Conservation (phyloP, 2,329 filamentous ascomycete species). For the Pseudopithomyces chartarum region DNA sequence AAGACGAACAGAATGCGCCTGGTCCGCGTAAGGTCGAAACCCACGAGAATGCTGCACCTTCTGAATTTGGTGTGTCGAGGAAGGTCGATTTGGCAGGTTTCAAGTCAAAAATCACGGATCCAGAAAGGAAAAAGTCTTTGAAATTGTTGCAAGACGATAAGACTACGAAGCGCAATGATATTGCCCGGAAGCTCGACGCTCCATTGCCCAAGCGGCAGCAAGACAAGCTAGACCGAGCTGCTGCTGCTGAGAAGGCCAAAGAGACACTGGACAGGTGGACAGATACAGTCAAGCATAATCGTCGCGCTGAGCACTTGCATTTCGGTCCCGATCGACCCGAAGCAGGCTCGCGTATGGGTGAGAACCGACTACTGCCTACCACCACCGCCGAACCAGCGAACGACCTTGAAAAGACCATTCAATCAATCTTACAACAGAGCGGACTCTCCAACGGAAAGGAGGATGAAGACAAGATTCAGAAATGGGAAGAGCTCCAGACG, state of each 20-base stretch:
- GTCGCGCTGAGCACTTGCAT: conserved; percentile 84
- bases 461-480: conserved; percentile 67
- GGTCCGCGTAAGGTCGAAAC: conserved; percentile 48
- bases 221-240: conserved; percentile 78
- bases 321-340: conserved; percentile 83
- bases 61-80: conserved; percentile 63
- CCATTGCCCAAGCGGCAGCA: conserved; percentile 86
- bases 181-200: conserved; percentile 74
- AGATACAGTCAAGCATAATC: conserved; percentile 93
- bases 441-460: conserved; percentile 70
- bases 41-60: conserved; percentile 65
- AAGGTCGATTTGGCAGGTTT: conserved; percentile 80
- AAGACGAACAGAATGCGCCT: conserved; percentile 42
- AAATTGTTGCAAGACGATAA: conserved; percentile 74
- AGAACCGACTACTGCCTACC: conserved; percentile 67
- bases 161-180: conserved; percentile 59
- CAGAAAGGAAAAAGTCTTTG: conserved; percentile 76
- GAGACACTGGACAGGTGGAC: conserved; percentile 90
- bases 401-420: conserved; percentile 83
- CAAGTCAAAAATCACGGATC: conserved; percentile 72
- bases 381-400: conserved; percentile 67
- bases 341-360: conserved; percentile 62
- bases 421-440: conserved; percentile 87
- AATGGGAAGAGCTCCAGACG: conserved; percentile 70
- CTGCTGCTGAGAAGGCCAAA: conserved; percentile 88